Conservation (phyloP, 495 filamentous ascomycete genomes). For the Aspergillus incahuasiensis region DNA sequence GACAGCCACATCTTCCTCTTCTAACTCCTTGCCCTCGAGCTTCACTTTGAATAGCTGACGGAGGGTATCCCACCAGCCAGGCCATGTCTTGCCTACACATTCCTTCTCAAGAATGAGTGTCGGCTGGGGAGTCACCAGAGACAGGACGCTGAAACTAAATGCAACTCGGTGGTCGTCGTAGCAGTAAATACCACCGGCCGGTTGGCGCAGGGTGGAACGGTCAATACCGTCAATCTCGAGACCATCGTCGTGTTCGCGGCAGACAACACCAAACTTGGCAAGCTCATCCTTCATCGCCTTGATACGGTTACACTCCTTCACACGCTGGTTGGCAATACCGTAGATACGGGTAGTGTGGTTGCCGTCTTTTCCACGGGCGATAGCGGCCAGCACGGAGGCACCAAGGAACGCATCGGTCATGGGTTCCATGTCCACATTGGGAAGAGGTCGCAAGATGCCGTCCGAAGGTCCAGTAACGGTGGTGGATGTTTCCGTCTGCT, state of each 20-base stretch:
- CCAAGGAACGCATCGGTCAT: constrained; percentile 99
- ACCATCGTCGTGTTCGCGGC: constrained; percentile 85
- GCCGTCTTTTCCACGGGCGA: constrained; percentile 58
- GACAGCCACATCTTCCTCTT: constrained; percentile 29
- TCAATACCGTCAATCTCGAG: constrained; percentile 77
- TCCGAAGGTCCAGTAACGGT: constrained; percentile 84
- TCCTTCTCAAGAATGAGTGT: constrained; percentile 82
- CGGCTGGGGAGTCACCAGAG: constrained; percentile 65
- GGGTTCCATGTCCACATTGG: constrained; percentile 92
- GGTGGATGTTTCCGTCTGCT: constrained; percentile 79
- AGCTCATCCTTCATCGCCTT: constrained; percentile 93
- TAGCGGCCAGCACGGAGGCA: constrained; percentile 87
- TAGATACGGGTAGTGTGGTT: constrained; percentile 72
- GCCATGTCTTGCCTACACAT: constrained; percentile 98
- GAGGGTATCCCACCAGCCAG: constrained; percentile 94
- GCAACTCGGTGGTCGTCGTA: constrained; percentile 98
- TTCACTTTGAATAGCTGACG: constrained; percentile 68
- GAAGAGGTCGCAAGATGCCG: constrained; percentile 64
- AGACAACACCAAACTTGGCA: constrained; percentile 89
- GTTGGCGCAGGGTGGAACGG: constrained; percentile 53
- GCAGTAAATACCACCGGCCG: constrained; percentile 71
- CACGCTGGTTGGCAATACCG: constrained; percentile 97
- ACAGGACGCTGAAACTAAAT: constrained; percentile 96
- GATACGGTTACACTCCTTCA: constrained; percentile 98
- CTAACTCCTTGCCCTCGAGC: constrained; percentile 67